These are phyloP conservation scores for Spinellus fusiger DNA, from an alignment of 192 early-diverging fungal species.

Conservation along the genomic window DNA sequence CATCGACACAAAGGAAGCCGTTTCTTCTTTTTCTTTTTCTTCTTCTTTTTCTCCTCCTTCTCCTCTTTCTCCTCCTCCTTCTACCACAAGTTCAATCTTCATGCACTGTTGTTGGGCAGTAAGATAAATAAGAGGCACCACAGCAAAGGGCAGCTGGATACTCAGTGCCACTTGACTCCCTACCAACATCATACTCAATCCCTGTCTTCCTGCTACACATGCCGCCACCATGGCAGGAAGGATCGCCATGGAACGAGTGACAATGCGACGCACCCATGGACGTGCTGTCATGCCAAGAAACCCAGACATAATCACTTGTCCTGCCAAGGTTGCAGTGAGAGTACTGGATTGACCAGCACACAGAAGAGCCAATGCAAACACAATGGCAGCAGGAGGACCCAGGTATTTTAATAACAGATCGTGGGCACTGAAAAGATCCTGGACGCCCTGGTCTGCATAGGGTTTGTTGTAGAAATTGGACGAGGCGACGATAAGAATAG, in stretches of 20 bases:
- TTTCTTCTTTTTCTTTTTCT: not conserved
- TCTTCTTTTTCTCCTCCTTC: not conserved
- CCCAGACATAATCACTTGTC: constrained; percentile 79
- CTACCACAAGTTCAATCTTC: constrained; percentile 23
- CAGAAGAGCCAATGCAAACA: constrained; percentile 75
- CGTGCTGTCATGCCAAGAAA: constrained; percentile 57
- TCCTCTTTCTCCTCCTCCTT: not conserved
- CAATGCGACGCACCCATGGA: constrained; percentile 64
- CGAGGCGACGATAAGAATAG: constrained; percentile 74
- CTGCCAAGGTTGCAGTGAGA: constrained; percentile 80
- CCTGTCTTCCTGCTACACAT: constrained; percentile 51
- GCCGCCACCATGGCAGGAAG: constrained; percentile 66
- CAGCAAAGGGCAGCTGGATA: constrained; percentile 78
- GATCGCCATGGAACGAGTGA: constrained; percentile 69
- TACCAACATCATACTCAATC: constrained; percentile 60
- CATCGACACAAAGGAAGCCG: not conserved
- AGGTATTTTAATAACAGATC: constrained; percentile 50
- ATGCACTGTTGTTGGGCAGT: constrained; percentile 50
- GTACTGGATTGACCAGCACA: constrained; percentile 72
- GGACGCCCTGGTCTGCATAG: constrained; percentile 30
- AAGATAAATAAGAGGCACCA: constrained; percentile 70
- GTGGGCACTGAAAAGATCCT: constrained; percentile 65
- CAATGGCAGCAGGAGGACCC: constrained; percentile 52
- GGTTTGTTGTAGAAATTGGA: constrained; percentile 62
- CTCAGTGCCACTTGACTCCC: constrained; percentile 71